Conservation (phyloP, 768 basidiomycete species). For the Chiua virens region DNA sequence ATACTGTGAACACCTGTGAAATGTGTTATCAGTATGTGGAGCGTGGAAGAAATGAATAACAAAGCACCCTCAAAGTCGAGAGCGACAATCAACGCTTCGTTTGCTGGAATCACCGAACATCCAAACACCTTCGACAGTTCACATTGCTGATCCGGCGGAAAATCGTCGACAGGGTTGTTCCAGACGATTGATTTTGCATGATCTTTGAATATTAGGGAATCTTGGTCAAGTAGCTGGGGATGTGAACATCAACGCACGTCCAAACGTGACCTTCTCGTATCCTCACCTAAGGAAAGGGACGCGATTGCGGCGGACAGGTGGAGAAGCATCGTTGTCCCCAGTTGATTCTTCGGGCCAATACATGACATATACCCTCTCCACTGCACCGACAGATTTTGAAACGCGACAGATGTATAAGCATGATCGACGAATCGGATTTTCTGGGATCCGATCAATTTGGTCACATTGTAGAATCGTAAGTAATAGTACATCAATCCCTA, state of each 20-base stretch:
- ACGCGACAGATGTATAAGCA: conserved; percentile 49
- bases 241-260: neutral
- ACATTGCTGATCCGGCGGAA: conserved; percentile 64
- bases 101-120: conserved; percentile 64
- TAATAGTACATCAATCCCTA: neutral
- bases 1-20: conserved; percentile 70
- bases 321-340: conserved; percentile 52
- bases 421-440: conserved; percentile 39
- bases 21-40: no score
- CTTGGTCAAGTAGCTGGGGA: conserved; percentile 54
- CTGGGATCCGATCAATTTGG: conserved; percentile 4
- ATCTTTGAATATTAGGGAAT: conserved; percentile 49
- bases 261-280: neutral
- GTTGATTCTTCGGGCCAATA: conserved; percentile 66
- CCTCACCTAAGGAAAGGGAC: conserved; percentile 59
- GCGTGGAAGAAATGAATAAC: no score
- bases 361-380: conserved; percentile 42
- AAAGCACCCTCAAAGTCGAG: conserved; percentile 61
- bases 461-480: conserved; percentile 9
- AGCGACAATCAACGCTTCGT: conserved; percentile 54
- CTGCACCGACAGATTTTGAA: neutral
- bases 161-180: conserved; percentile 32
- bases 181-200: conserved; percentile 47
- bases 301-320: conserved; percentile 50
- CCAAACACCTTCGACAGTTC: conserved; percentile 66